phyloP scores from a whole-genome alignment of 768 basidiomycete genomes.

The Russula compacta region DNA sequence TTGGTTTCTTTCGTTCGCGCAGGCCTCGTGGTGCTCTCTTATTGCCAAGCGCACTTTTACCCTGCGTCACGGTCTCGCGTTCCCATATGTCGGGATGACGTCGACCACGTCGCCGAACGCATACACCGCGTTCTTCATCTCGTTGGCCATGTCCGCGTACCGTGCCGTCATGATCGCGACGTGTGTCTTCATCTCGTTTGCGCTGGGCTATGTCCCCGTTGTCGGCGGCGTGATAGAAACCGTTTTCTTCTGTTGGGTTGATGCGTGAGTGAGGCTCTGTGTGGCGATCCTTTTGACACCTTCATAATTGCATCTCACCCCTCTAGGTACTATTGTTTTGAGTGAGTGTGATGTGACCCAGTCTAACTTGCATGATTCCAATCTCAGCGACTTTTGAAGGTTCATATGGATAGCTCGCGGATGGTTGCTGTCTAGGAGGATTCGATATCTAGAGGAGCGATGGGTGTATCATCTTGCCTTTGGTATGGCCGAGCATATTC shows the following conservation, averaged over 20 bases:
- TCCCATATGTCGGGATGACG: constrained; percentile 34
- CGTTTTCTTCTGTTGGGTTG: constrained; percentile 75
- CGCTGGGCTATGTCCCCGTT: constrained; percentile 53
- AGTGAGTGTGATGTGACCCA: constrained; percentile 37
- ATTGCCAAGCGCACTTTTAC: constrained; percentile 69
- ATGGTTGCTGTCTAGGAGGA: constrained; percentile 54
- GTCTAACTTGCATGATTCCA: constrained; percentile 5
- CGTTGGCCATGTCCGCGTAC: constrained; percentile 74
- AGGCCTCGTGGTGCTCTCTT: constrained; percentile 71
- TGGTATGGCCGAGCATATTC: constrained; percentile 34
- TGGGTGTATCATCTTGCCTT: constrained; percentile 88
- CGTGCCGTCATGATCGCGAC: constrained; percentile 75
- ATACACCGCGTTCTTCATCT: constrained; percentile 62
- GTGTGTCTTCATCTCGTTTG: constrained; percentile 59
- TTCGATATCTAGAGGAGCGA: constrained; percentile 73
- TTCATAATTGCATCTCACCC: not conserved
- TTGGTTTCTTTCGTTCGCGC: constrained; percentile 19
- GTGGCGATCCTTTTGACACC: not conserved
- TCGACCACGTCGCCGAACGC: constrained; percentile 42
- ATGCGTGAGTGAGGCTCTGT: constrained; percentile 48
- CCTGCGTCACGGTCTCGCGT: constrained; percentile 49
- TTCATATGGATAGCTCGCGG: constrained; percentile 76
- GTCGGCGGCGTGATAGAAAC: constrained; percentile 55
- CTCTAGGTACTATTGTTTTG: constrained; percentile 80
- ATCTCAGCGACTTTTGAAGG: constrained; percentile 29